Evolutionary conservation across 345 rosid species (phyloP).

Genomic region (Salix koriyanagi): DNA sequence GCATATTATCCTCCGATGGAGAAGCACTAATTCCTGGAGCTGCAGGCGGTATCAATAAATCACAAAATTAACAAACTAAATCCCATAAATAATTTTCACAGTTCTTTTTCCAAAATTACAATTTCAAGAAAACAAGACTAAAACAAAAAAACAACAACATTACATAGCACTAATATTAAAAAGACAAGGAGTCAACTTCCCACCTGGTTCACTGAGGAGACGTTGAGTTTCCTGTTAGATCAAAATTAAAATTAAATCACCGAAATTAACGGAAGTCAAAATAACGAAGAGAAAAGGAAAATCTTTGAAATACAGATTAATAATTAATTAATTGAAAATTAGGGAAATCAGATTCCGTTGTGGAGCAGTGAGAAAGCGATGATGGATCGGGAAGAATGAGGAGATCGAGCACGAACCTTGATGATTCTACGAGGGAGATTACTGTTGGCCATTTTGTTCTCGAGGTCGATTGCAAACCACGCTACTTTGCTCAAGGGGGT

Average conservation of each 20-base stretch:
- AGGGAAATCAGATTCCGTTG: neutral
- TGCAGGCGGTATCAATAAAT: slow-evolving; percentile 25
- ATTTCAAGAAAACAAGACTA: neutral
- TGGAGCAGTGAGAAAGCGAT: neutral
- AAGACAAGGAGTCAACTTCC: neutral
- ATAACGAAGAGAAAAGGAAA: neutral
- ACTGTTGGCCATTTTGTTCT: slow-evolving; percentile 66
- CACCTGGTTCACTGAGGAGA: slow-evolving; percentile 98
- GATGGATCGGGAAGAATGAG: neutral
- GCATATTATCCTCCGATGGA: slow-evolving; percentile 93
- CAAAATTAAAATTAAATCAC: neutral
- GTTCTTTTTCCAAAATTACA: neutral
- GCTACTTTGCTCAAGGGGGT: slow-evolving; percentile 14
- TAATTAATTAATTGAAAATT: neutral
- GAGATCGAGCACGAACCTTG: slow-evolving; percentile 49
- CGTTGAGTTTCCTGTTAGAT: slow-evolving; percentile 87
- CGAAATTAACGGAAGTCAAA: neutral
- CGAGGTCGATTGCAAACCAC: slow-evolving; percentile 11
- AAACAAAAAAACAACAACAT: neutral
- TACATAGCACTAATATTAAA: neutral
- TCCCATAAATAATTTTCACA: neutral
- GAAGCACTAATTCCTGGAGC: slow-evolving; percentile 99
- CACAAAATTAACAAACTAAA: slow-evolving; percentile 6
- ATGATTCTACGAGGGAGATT: slow-evolving; percentile 95
- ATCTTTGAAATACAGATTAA: neutral